Conservation (phyloP, 768 basidiomycete genomes). For the Phylloporus scabripes region DNA sequence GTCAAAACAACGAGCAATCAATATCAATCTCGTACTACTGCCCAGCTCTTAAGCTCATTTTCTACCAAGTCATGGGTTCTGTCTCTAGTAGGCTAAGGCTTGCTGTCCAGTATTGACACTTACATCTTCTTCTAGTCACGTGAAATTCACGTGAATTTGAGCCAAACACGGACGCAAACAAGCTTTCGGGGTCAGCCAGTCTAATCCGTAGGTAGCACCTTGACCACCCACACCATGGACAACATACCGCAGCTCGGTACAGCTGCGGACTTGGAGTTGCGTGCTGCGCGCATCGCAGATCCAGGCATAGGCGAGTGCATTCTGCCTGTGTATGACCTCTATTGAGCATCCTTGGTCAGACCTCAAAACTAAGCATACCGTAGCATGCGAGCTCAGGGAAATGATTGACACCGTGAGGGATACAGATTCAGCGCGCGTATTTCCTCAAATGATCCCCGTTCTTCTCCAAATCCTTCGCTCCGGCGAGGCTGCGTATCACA, state of each 20-base stretch:
- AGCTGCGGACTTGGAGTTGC: conserved; percentile 60
- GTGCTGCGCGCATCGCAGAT: conserved; percentile 69
- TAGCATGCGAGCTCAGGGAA: conserved; percentile 77
- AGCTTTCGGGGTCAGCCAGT: conserved; percentile 24
- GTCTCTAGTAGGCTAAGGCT: too few species aligned
- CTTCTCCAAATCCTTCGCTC: conserved; percentile 67
- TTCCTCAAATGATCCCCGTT: conserved; percentile 69
- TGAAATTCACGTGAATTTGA: conserved; percentile 27
- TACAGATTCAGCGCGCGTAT: conserved; percentile 60
- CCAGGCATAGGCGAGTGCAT: conserved; percentile 56
- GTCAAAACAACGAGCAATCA: neutral
- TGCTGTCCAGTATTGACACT: too few species aligned
- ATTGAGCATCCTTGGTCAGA: conserved; percentile 37
- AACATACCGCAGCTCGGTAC: conserved; percentile 39
- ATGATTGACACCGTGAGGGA: conserved; percentile 77
- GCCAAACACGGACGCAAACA: conserved; percentile 32
- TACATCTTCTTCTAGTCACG: conserved; percentile 16
- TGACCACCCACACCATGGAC: conserved; percentile 34
- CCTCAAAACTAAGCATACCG: conserved; percentile 60
- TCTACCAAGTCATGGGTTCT: neutral
- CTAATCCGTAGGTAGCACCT: neutral
- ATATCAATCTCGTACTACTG: neutral
- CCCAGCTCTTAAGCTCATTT: neutral
- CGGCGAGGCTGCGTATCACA: conserved; percentile 61
- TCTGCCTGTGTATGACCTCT: neutral